Evolutionary conservation across 768 basidiomycete genomes (phyloP).

Genomic region (Strobilomyces echinocephalus): DNA sequence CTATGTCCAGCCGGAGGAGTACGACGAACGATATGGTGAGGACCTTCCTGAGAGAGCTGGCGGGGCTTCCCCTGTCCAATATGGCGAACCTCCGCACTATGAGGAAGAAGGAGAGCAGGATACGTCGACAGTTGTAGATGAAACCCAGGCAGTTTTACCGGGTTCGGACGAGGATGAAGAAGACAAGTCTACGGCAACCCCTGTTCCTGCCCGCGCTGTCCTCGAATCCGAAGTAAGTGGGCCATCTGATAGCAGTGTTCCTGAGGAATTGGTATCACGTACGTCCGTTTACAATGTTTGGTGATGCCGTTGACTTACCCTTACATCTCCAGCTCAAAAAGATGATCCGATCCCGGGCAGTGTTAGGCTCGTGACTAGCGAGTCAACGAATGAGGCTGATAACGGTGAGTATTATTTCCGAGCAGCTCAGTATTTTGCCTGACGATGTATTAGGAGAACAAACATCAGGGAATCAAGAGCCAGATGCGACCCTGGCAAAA

Average conservation of each 20-base stretch:
- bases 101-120: conserved; percentile 25
- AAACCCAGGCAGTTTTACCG: conserved; percentile 10
- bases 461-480: conserved; percentile 11
- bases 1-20: conserved; percentile 31
- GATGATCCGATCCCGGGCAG: not conserved
- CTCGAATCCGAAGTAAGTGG: conserved; percentile 9
- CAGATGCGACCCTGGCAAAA: conserved; percentile 4
- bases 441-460: conserved; percentile 5
- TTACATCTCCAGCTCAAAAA: conserved; percentile 7
- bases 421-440: not conserved
- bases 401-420: conserved; percentile 8
- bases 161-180: conserved; percentile 14
- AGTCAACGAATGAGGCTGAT: conserved; percentile 1
- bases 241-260: not conserved
- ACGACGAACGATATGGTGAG: conserved; percentile 35
- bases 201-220: conserved; percentile 1
- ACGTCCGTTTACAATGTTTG: not conserved
- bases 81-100: conserved; percentile 17
- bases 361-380: not conserved
- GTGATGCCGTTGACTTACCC: not conserved
- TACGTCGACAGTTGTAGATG: conserved; percentile 16
- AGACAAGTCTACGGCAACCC: conserved; percentile 13
- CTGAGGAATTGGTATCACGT: conserved; percentile 3
- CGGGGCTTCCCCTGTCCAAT: conserved; percentile 10
- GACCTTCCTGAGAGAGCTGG: conserved; percentile 30